Conservation (phyloP, 352 stramenopile species). For the Sclerospora graminicola region DNA sequence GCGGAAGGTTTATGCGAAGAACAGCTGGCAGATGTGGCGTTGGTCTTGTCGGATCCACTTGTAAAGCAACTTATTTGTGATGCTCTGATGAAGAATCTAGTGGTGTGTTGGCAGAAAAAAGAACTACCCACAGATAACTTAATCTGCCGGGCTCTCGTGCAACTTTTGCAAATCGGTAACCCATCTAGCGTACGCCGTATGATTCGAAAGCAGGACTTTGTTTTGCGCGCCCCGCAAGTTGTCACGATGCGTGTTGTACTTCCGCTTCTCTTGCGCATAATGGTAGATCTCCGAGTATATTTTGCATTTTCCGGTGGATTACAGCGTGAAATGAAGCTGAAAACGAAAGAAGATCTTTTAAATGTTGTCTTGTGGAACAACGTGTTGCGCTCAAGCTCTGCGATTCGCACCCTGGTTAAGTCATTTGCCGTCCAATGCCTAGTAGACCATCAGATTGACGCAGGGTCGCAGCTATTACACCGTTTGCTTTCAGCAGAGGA, state of each 20-base stretch:
- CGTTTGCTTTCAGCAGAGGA: conserved; percentile 52
- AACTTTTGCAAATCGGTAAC: conserved; percentile 79
- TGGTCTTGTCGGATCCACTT: conserved; percentile 66
- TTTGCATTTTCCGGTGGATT: conserved; percentile 28
- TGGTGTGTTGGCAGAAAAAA: conserved; percentile 43
- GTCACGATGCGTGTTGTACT: conserved; percentile 74
- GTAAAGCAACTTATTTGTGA: conserved; percentile 77
- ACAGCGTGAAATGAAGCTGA: conserved; percentile 24
- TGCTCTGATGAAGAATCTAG: conserved; percentile 54
- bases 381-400: conserved; percentile 56
- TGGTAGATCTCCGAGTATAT: conserved; percentile 38
- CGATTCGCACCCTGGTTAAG: conserved; percentile 57
- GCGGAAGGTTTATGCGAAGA: conserved; percentile 73
- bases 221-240: conserved; percentile 68
- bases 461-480: conserved; percentile 40
- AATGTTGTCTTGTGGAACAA: conserved; percentile 51
- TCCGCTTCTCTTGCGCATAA: conserved; percentile 52
- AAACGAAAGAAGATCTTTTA: conserved; percentile 41
- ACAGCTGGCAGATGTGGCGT: conserved; percentile 56
- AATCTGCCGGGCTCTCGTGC: conserved; percentile 65
- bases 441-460: conserved; percentile 46
- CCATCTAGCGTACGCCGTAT: conserved; percentile 69
- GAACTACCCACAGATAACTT: conserved; percentile 78
- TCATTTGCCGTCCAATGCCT: conserved; percentile 61
- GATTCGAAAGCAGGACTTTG: conserved; percentile 76